A percentile compares a stretch with the other conserved stretches of the same genome.
Evolutionary conservation across 208 protist species (phyloP).

Genomic region (Wallacemonas rigidus): DNA sequence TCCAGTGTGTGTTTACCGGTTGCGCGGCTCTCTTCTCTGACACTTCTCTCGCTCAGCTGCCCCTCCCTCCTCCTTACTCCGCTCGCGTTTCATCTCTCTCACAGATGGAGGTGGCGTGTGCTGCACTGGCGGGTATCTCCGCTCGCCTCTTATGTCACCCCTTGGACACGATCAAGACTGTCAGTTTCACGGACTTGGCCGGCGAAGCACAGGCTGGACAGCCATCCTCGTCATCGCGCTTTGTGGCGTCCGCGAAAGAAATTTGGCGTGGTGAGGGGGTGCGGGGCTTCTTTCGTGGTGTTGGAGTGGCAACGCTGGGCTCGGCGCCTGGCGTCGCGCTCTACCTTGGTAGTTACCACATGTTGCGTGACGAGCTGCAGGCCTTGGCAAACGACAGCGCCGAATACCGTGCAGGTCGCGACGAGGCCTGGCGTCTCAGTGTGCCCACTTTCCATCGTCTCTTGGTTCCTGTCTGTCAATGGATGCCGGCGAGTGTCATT

Average conservation of each 20-base stretch:
- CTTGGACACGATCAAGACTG: conserved; percentile 85
- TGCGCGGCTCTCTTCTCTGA: too few relatives aligned
- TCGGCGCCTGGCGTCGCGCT: conserved; percentile 75
- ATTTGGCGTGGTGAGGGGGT: conserved; percentile 67
- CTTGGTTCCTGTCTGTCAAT: background rate
- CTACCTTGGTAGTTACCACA: conserved; percentile 79
- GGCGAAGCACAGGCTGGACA: conserved; percentile 21
- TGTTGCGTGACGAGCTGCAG: conserved; percentile 23
- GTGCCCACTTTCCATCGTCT: background rate
- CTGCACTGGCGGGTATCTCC: conserved; percentile 59
- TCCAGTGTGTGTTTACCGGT: too few relatives aligned
- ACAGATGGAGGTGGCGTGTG: conserved; percentile 53
- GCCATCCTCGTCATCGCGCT: conserved; percentile 1
- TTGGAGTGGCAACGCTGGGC: conserved; percentile 70
- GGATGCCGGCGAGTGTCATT: conserved; percentile 34
- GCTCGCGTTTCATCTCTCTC: background rate
- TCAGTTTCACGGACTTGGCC: conserved; percentile 73
- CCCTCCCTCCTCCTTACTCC: conserved; percentile 14
- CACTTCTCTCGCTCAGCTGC: background rate
- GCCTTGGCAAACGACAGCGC: background rate
- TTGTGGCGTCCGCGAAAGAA: conserved; percentile 20
- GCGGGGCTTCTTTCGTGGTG: conserved; percentile 80
- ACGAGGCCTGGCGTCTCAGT: background rate
- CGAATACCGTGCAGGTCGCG: background rate
- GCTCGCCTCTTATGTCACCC: conserved; percentile 76